Conservation (phyloP, 306 rosid genomes). For the Cucumis cinereus region DNA sequence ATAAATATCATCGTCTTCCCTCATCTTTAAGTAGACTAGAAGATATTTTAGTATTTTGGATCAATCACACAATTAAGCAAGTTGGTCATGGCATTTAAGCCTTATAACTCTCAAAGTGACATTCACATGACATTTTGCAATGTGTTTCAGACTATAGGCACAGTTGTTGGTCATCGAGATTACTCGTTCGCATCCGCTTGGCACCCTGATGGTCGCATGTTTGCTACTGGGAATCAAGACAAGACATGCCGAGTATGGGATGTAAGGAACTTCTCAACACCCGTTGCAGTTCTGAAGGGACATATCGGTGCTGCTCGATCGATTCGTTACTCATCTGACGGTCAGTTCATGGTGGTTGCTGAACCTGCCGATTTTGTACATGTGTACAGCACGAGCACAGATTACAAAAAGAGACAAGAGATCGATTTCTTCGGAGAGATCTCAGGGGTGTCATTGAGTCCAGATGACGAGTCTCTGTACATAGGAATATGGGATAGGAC, state of each 20-base stretch:
- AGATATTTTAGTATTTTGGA: neutral
- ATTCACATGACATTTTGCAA: neutral
- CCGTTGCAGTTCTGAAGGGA: slow-evolving; percentile 20
- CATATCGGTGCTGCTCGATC: slow-evolving; percentile 25
- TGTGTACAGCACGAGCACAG: slow-evolving; percentile 12
- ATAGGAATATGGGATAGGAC: slow-evolving; percentile 31
- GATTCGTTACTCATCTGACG: slow-evolving; percentile 18
- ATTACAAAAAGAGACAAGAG: slow-evolving; percentile 20
- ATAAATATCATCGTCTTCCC: neutral
- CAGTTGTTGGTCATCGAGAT: slow-evolving; percentile 20
- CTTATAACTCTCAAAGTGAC: neutral
- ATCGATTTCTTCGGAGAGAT: slow-evolving; percentile 30
- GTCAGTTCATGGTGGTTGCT: slow-evolving; percentile 24
- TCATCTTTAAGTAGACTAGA: neutral
- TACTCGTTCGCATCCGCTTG: slow-evolving; percentile 27
- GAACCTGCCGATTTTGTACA: slow-evolving; percentile 31
- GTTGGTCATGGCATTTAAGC: neutral
- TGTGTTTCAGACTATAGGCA: slow-evolving; percentile 12
- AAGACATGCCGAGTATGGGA: slow-evolving; percentile 33
- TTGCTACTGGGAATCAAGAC: slow-evolving; percentile 32
- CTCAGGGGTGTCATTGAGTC: slow-evolving; percentile 25
- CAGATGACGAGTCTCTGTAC: slow-evolving; percentile 24
- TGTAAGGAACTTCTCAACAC: slow-evolving; percentile 19
- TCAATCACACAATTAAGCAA: neutral
- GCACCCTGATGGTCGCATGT: slow-evolving; percentile 18